Percentiles rank a stretch among this genome's conserved stretches.
Evolutionary conservation across 495 filamentous ascomycete species (phyloP).

Genomic region (Annulohypoxylon maeteangense): DNA sequence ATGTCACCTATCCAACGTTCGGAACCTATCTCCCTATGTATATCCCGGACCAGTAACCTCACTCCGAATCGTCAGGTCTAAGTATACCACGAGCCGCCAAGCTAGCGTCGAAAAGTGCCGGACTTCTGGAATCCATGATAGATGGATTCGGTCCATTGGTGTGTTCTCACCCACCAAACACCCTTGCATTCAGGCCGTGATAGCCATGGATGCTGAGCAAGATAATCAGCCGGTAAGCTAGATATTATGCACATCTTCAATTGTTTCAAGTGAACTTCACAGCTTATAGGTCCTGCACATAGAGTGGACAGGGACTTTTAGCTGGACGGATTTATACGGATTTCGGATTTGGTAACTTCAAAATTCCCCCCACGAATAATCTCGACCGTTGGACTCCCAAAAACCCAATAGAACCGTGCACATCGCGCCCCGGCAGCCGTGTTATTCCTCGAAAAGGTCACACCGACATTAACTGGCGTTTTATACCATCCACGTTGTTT

Average conservation of each 20-base stretch:
- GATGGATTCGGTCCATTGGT: constrained; percentile 37
- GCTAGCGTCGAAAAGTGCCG: constrained; percentile 37
- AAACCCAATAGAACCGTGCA: constrained; percentile 22
- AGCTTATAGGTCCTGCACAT: constrained; percentile 12
- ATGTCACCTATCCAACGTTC: constrained; percentile 10
- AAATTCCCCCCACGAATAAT: constrained; percentile 2
- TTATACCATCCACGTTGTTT: constrained; percentile 37
- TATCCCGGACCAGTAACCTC: constrained; percentile 16
- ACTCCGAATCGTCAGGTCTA: constrained; percentile 24
- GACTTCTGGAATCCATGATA: constrained; percentile 36
- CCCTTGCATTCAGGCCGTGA: constrained; percentile 29
- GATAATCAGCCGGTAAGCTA: constrained; percentile 40
- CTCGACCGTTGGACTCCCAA: background rate
- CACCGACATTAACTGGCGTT: constrained; percentile 31
- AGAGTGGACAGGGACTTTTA: constrained; percentile 27
- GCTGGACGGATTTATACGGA: constrained; percentile 19
- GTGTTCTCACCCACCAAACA: constrained; percentile 3
- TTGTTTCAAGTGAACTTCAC: constrained; percentile 39
- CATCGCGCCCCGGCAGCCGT: constrained; percentile 10
- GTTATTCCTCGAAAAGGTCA: constrained; percentile 31
- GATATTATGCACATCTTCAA: constrained; percentile 28
- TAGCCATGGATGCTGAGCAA: constrained; percentile 32
- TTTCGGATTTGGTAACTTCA: constrained; percentile 28
- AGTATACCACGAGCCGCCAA: constrained; percentile 38
- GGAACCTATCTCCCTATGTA: constrained; percentile 28